These are phyloP conservation scores for Beauveria australis DNA, from an alignment of 2,329 filamentous ascomycete species.

Conservation along the genomic window DNA sequence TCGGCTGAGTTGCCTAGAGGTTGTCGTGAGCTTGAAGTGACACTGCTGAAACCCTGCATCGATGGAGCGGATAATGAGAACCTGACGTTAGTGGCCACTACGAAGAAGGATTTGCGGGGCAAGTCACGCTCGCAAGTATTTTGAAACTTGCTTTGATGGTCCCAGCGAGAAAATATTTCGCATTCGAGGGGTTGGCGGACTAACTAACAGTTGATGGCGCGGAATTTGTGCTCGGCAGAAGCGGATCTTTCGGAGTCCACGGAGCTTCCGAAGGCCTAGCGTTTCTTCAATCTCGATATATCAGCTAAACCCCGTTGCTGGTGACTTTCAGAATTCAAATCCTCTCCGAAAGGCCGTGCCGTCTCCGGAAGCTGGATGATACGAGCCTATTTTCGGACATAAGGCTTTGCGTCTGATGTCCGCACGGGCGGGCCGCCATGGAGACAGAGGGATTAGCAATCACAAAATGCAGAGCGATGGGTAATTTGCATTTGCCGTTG, in stretches of 20 bases:
- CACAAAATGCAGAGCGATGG: neutral
- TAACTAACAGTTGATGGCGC: neutral
- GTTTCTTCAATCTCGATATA: neutral
- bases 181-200: neutral
- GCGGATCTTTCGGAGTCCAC: neutral
- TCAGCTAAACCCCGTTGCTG: neutral
- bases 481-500: neutral
- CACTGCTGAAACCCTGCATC: too few species aligned
- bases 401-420: neutral
- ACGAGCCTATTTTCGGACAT: neutral
- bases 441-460: neutral
- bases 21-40: slow-evolving; percentile 39
- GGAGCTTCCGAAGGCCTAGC: neutral
- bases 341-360: neutral
- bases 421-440: neutral
- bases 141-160: neutral
- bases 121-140: neutral
- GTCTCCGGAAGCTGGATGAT: too few species aligned
- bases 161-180: neutral
- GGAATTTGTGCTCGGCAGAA: neutral
- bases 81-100: neutral
- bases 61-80: neutral
- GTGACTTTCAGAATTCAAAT: neutral
- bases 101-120: neutral
- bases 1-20: slow-evolving; percentile 44